Evolutionary conservation across 108 stramenopile species (phyloP).

Genomic region (Aurantiochytrium sp.): DNA sequence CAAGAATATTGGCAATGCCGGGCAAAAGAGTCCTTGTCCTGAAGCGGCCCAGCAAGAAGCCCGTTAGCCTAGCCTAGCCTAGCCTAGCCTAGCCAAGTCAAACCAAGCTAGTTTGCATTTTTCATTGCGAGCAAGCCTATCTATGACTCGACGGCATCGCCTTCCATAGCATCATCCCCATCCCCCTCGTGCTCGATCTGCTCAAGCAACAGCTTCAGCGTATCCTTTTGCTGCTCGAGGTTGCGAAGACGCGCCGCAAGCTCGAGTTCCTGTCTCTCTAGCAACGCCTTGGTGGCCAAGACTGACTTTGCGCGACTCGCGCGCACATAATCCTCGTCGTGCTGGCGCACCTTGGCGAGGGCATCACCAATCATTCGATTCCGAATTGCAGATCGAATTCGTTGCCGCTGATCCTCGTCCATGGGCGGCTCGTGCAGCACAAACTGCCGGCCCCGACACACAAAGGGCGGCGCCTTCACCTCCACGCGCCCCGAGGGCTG

Average conservation of each 20-base stretch:
- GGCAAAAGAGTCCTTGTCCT: too few relatives aligned
- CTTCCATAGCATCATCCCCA: background rate
- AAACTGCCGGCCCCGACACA: background rate
- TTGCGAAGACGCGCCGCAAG: background rate
- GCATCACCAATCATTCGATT: background rate
- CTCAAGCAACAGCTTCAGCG: background rate
- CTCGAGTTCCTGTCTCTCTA: background rate
- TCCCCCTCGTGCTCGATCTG: background rate
- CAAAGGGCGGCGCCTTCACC: slow-evolving; percentile 7
- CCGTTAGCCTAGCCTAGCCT: too few relatives aligned
- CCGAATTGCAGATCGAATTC: background rate
- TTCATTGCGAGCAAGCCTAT: too few relatives aligned
- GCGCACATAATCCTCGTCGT: background rate
- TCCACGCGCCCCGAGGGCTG: background rate
- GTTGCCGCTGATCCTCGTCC: background rate
- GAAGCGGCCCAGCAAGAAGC: too few relatives aligned
- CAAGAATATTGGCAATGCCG: too few relatives aligned
- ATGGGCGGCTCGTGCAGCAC: background rate
- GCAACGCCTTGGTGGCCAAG: background rate
- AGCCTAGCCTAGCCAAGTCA: too few relatives aligned
- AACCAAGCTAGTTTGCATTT: too few relatives aligned
- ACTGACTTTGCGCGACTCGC: background rate
- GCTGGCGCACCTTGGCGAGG: background rate
- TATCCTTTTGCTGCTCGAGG: slow-evolving; percentile 3
- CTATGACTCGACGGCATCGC: too few relatives aligned